phyloP scores from a whole-genome alignment of 768 basidiomycete species.

The Dictyophora rubrovolvata region DNA sequence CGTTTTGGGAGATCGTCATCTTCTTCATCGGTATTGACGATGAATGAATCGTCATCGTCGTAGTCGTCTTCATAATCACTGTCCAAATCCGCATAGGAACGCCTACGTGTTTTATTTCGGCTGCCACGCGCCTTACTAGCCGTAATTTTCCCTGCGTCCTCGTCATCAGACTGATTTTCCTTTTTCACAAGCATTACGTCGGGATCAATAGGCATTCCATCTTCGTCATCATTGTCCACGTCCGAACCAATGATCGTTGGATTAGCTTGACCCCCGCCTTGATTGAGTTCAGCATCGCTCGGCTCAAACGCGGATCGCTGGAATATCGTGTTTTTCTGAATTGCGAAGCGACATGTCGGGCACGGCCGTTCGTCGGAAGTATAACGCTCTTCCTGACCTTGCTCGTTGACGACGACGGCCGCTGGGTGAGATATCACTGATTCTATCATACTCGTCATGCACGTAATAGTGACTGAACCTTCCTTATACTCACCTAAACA shows the following conservation, averaged over 20 bases:
- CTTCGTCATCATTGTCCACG: slow-evolving; percentile 19
- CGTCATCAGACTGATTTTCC: slow-evolving; percentile 6
- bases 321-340: slow-evolving; percentile 42
- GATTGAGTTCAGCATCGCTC: slow-evolving; percentile 25
- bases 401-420: slow-evolving; percentile 27
- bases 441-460: slow-evolving; percentile 18
- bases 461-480: background rate
- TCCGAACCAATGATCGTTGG: slow-evolving; percentile 6
- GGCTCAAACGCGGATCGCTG: slow-evolving; percentile 51
- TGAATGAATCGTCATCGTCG: slow-evolving; percentile 41
- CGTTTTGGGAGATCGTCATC: slow-evolving; percentile 36
- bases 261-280: slow-evolving; percentile 24
- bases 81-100: slow-evolving; percentile 11
- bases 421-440: slow-evolving; percentile 34
- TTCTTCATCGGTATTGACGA: slow-evolving; percentile 42
- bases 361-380: slow-evolving; percentile 23
- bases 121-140: slow-evolving; percentile 3
- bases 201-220: slow-evolving; percentile 14
- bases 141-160: slow-evolving; percentile 21
- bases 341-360: slow-evolving; percentile 49
- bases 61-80: slow-evolving; percentile 30
- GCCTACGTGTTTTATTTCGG: slow-evolving; percentile 14
- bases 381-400: slow-evolving; percentile 3
- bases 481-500: slow-evolving; percentile 37
- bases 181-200: background rate